A percentile compares a stretch with the other conserved stretches of the same genome.
Conservation (phyloP, 2,329 filamentous ascomycete genomes). For the Nannizziopsis barbatae region DNA sequence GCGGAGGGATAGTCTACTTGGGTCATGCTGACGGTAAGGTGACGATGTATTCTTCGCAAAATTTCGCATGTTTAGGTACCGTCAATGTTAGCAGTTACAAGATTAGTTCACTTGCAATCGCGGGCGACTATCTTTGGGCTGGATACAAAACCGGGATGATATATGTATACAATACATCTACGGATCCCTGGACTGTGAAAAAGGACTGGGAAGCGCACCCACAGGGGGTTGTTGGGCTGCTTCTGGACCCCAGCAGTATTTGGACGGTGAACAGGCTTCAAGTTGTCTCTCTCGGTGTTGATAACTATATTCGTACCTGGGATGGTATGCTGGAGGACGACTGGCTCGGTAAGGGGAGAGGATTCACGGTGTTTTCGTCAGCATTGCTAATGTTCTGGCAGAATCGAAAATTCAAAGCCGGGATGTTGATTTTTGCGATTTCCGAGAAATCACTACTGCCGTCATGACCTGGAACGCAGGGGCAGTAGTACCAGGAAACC, state of each 20-base stretch:
- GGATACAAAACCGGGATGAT: conserved; percentile 90
- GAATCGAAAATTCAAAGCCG: conserved; percentile 76
- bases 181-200: conserved; percentile 74
- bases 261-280: conserved; percentile 78
- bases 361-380: not conserved
- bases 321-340: conserved; percentile 88
- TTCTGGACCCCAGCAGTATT: conserved; percentile 67
- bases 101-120: conserved; percentile 74
- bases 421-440: conserved; percentile 73
- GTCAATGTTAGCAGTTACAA: conserved; percentile 89
- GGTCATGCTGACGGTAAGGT: conserved; percentile 91
- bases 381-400: conserved; percentile 22
- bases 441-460: conserved; percentile 66
- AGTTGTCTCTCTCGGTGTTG: conserved; percentile 74
- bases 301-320: conserved; percentile 77
- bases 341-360: conserved; percentile 61
- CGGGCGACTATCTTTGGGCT: conserved; percentile 78
- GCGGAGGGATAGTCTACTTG: conserved; percentile 72
- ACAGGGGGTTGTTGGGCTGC: conserved; percentile 64
- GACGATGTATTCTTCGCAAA: conserved; percentile 71
- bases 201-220: conserved; percentile 95
- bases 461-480: conserved; percentile 96
- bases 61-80: conserved; percentile 66
- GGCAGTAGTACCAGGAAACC: conserved; percentile 76
- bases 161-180: conserved; percentile 76